Base-by-base conservation (phyloP, 495 filamentous ascomycete genomes). In the Trichoderma reesei region DNA sequence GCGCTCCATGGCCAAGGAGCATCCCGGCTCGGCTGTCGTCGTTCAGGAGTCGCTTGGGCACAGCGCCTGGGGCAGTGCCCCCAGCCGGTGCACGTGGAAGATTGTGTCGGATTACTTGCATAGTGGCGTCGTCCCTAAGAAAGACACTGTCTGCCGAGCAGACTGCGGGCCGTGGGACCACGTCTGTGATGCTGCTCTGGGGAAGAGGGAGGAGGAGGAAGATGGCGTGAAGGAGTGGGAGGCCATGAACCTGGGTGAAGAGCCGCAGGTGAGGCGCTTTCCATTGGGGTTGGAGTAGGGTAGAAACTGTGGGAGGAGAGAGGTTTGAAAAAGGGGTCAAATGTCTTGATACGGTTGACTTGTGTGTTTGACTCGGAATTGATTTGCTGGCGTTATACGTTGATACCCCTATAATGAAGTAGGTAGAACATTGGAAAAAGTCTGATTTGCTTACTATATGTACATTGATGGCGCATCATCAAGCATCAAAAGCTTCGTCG, bases 41-140 rank as follows among this genome's bases (percentile, higher is more conserved):
- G 33, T 65, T 41, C 74, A 74, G 70, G 65, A 72, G 5, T 66
- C 41, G 10, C 33, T 64, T 13, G 74, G 74, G 7, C 73, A 76
- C 61, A 65, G 51, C 20, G 65, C 72, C 31, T 8, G 72, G 18
- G 10, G 34, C 3, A 31, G 60, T 6, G 67, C 64, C 7, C 44
- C 20, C 31, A 72, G 74, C 5, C 31, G 34, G 59, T 76, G 74
- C 63, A 66, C 66, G 26, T 63, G 67, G 39, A 59, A 31, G 5
- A 64, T 69, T 37, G 38, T 76, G 13, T 38, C 54, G 9, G 63
- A 56, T 18, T 75, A 72, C 60, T 67, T 75, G 33, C 63, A 59
- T 26, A 39, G 66, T 7, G 73, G 73, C 18, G 61, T 61, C 56
- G 39, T 76, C 16, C 72, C 74, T 10, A 20, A 56, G 16, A 67